Base-by-base conservation (phyloP, 2,329 filamentous ascomycete genomes). In the Claviceps quebecensis region DNA sequence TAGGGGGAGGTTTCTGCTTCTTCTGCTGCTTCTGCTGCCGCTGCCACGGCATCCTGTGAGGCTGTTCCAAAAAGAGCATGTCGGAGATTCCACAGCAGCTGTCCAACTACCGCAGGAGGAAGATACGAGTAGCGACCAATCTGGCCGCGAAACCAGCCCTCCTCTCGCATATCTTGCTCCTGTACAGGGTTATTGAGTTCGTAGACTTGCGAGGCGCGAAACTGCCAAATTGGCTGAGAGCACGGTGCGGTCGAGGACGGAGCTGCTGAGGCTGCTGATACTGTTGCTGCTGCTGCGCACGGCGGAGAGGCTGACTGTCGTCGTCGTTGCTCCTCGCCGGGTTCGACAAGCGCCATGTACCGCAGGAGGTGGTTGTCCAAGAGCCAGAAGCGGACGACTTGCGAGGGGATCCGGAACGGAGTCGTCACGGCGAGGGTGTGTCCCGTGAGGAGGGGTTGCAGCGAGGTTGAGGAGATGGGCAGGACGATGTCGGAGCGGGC, bases 331-430 rank as follows among this genome's bases (percentile, higher is more conserved):
- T 34, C 9, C n/a, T 72, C 72, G 0, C 72, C 67, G 0, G 66
- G 61, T 0, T 74, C 69, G 16, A 83, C 70, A 11, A 70, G 70
- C 14, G 77, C 79, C 72, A 84, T 80, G 58, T 83, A 82, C 49
- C 68, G 73, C 8, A 84, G 62, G 51, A 74, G 64, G 70, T 75
- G 36, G 59, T 65, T 16, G 68, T 77, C 69, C 56, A 81, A 80
- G 16, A 84, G 68, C 81, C 81, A 85, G 57, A 83, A 70, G n/a
- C 81, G 77, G 17, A 64, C 68, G 5, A 82, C 76, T 16, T 72
- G 68, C 3, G 67, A 60, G 1, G 78, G 77, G 22, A 84, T 72
- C 47, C 69, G 72, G 65, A 77, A 82, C 16, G 67, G 64, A 44
- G 80, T 70, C 53, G 77, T 75, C 49, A 83, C 70, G 58, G 81